Percentiles rank a stretch among this genome's conserved stretches.
Evolutionary conservation across 192 early-diverging fungal species (phyloP).

Genomic region (Spizellomyces sp.): DNA sequence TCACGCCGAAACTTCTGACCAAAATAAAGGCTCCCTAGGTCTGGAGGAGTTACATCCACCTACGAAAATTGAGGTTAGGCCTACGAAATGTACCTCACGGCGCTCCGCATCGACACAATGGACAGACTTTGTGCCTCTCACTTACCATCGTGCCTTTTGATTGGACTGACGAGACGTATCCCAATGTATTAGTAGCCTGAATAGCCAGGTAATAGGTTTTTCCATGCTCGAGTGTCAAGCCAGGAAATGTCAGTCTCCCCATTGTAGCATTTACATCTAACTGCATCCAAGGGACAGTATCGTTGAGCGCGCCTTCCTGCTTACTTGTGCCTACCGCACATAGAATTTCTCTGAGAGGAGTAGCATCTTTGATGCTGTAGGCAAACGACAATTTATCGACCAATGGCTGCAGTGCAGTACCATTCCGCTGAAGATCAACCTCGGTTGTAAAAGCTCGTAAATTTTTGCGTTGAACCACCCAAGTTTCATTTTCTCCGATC

Average conservation of each 20-base stretch:
- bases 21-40: too few species aligned
- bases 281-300: background rate
- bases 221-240: background rate
- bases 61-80: conserved; percentile 1
- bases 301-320: background rate
- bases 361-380: background rate
- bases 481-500: conserved; percentile 8
- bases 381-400: conserved; percentile 1
- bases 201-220: background rate
- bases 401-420: background rate
- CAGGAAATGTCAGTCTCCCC: background rate
- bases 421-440: background rate
- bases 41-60: too few species aligned
- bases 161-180: background rate
- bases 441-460: background rate
- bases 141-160: background rate
- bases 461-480: conserved; percentile 4
- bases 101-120: too few species aligned
- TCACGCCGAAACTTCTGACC: too few species aligned
- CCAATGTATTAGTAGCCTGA: background rate
- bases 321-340: background rate
- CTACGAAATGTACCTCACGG: too few species aligned
- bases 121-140: too few species aligned
- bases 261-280: background rate
- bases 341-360: background rate